Percentiles rank a stretch among this genome's conserved stretches.
phyloP scores from a whole-genome alignment of 352 stramenopile genomes.

The Pythium vanterpoolii region DNA sequence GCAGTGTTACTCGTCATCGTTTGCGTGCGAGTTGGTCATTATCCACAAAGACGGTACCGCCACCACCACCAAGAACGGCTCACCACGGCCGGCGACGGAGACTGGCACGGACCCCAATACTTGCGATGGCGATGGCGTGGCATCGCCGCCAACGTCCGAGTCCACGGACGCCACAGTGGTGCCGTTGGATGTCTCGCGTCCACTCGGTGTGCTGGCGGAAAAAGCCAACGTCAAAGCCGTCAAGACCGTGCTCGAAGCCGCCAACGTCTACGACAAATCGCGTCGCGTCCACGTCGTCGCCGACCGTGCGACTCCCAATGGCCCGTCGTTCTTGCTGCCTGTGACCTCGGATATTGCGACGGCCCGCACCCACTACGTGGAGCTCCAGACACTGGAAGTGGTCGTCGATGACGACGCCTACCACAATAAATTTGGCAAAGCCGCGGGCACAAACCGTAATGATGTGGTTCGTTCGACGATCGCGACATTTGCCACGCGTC shows the following conservation, averaged over 20 bases:
- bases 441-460: constrained; percentile 65
- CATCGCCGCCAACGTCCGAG: constrained; percentile 1
- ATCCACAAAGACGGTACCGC: constrained; percentile 14
- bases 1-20: constrained; percentile 67
- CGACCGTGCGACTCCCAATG: constrained; percentile 10
- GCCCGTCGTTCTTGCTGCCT: constrained; percentile 59
- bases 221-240: constrained; percentile 72
- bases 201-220: constrained; percentile 33
- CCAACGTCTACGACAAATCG: constrained; percentile 72
- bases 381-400: constrained; percentile 37
- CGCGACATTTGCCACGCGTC: constrained; percentile 41
- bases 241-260: constrained; percentile 72
- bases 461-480: constrained; percentile 65
- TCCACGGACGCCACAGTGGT: background rate
- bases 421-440: constrained; percentile 75
- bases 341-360: constrained; percentile 40
- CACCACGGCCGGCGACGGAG: background rate
- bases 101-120: background rate
- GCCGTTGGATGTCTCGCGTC: constrained; percentile 4
- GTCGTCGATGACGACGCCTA: constrained; percentile 59
- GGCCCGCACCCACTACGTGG: constrained; percentile 21
- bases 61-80: background rate
- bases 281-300: constrained; percentile 59
- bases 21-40: constrained; percentile 52
- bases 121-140: background rate